These are phyloP conservation scores for Pleurotus platypus DNA, from an alignment of 768 basidiomycete genomes.

Conservation along the genomic window DNA sequence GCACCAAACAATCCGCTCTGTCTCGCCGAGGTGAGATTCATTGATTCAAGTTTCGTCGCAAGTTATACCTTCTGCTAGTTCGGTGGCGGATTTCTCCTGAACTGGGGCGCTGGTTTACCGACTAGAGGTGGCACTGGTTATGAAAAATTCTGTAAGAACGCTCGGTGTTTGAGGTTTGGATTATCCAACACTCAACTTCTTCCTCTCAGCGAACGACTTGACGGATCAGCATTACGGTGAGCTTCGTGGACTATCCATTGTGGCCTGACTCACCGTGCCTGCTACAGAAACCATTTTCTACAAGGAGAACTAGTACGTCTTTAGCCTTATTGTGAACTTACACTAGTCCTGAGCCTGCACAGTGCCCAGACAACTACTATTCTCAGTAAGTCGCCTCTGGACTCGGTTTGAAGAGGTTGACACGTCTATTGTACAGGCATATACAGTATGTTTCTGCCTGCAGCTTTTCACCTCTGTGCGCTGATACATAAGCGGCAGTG, in stretches of 20 bases:
- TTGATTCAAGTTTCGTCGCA: neutral
- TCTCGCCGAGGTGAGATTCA: slow-evolving; percentile 37
- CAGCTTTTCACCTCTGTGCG: neutral
- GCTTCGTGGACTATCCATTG: neutral
- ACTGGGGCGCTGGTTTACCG: slow-evolving; percentile 37
- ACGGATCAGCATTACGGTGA: slow-evolving; percentile 41
- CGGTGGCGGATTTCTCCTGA: slow-evolving; percentile 43
- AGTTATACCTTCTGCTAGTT: slow-evolving; percentile 25
- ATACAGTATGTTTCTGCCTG: slow-evolving; percentile 35
- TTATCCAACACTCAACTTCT: neutral
- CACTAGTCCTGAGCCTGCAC: neutral
- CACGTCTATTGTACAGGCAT: slow-evolving; percentile 26
- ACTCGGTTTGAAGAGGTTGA: slow-evolving; percentile 1
- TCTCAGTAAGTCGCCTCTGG: slow-evolving; percentile 32
- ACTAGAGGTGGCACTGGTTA: slow-evolving; percentile 42
- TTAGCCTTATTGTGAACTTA: no score
- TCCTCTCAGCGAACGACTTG: slow-evolving; percentile 28
- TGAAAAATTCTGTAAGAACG: slow-evolving; percentile 42
- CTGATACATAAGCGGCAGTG: slow-evolving; percentile 29
- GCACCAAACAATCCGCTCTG: slow-evolving; percentile 47
- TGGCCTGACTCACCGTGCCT: slow-evolving; percentile 4
- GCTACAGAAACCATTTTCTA: slow-evolving; percentile 46
- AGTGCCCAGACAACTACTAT: slow-evolving; percentile 48
- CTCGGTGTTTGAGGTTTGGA: no score
- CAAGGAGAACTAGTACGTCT: slow-evolving; percentile 45